Evolutionary conservation across 2,329 filamentous ascomycete genomes (phyloP), one percentile per base, ranked within the genome.

Genomic region (Cadophora gregata): DNA sequence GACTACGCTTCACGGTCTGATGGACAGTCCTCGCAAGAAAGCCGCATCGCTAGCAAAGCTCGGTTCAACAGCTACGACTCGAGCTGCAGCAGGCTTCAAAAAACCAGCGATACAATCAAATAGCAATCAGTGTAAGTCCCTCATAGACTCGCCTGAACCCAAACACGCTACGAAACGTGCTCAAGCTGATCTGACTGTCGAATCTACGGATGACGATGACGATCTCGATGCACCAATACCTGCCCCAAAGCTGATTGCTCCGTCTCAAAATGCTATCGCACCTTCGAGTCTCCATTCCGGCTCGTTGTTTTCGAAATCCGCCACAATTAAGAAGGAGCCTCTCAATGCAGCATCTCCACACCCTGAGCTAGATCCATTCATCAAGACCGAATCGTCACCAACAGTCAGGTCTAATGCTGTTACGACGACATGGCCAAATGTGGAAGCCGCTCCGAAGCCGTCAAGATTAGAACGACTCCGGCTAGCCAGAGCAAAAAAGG

Each of bases 1-100:
- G 3, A 82, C 80, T 1, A 77, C 77, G 1, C 71, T 84, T 16
- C 79, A 81, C 66, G 78, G 78, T 0, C 71, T 84, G 19, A 82
- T 84, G 81, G 78, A 80, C 29, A 81, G 78, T 66, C 78, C 76
- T 25, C 74, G 75, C 31, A 77, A 75, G 67, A 74, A 69, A 38
- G 71, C 72, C 8, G 68, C 72, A 9, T 76, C 75, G 1, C 64
- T 81, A 12, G 53, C 74, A 33, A 73, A 68, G n/a, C 48, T 75
- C 29, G 63, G 69, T 7, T 67, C 62, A 9, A 68, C 70, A 10
- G 48, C 68, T 27, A 67, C 68, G 19, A 77, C 76, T 33, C 68
- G 75, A 65, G 75, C 76, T 25, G 75, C 77, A 25, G 77, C 77
- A 25, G 77, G 77, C 5, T 77, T 74, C 53, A 69, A 72, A 29